Evolutionary conservation across 495 filamentous ascomycete species (phyloP), one percentile per base, ranked within the genome.

Genomic region (Neurospora sp.): DNA sequence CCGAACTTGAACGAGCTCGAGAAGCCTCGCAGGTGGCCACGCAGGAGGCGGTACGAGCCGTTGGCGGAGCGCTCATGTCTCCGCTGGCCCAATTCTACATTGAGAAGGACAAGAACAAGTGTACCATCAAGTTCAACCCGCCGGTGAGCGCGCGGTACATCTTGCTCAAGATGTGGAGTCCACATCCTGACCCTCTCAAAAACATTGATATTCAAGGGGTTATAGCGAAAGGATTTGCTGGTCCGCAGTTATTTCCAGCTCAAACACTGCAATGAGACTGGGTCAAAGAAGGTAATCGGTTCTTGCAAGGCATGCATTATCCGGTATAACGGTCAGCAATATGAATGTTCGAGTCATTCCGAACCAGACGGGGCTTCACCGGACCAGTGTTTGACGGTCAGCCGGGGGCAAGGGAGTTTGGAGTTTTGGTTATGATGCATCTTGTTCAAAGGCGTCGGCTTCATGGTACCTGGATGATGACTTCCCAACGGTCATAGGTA

Each of bases 181-280:
- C 93, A 9, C 84, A 85, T 62, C 85, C 85, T 24, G 83, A 85
- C 54, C 79, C 81, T 15, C 45, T 75, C 19, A 85, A 85, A 69
- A 96, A 96, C 76, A 94, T 97, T 73, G 91, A 97, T 80, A 93
- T 97, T 45, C 90, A 97, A 81, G 92, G 89, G 40, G 88, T 97
- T 37, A 85, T 92, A 74, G 90, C 88, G 3, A 89, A 92, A 77
- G 94, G 94, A 0, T 97, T 90, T 82, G 92, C 92, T 0, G 94
- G 94, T 39, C 91, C 92, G 38, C 54, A 86, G 93, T 72, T 96
- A 88, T 80, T 93, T 94, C 79, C 92, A 34, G 54, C 54, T 34
- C 54, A 66, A 36, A 66, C 54, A 15, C 54, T 66, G 28, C 54
- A 66, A 66, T 66, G 28, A 34, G 28, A 19, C 45, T 31, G 28